These are phyloP conservation scores for Nevesoporus exiguus DNA, from an alignment of 768 basidiomycete genomes.

Conservation along the genomic window DNA sequence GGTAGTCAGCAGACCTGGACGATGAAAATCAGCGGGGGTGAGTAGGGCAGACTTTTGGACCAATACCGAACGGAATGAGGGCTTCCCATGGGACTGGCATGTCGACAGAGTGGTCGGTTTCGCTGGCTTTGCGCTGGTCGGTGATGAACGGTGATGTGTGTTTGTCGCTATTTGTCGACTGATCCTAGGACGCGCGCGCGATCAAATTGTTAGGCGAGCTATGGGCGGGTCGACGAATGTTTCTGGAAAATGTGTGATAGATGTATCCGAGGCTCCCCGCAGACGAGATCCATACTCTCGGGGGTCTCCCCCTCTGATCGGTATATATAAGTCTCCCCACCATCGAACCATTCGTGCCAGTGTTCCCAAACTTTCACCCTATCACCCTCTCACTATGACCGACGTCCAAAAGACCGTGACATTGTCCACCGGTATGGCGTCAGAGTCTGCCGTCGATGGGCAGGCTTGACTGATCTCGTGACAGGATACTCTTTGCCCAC, in stretches of 20 bases:
- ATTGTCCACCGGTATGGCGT: conserved; percentile 11
- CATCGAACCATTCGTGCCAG: not conserved
- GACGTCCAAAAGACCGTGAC: conserved; percentile 6
- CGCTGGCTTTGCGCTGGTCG: not conserved
- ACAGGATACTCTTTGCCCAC: conserved; percentile 26
- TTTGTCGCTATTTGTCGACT: conserved; percentile 22
- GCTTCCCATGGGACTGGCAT: conserved; percentile 99
- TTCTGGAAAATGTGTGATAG: not conserved
- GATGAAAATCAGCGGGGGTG: conserved; percentile 5
- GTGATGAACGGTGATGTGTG: conserved; percentile 2
- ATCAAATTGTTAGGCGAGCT: not conserved
- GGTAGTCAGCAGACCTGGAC: conserved; percentile 70
- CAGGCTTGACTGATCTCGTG: not conserved
- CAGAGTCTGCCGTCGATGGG: too few species aligned
- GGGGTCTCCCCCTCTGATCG: not conserved
- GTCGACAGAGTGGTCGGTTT: conserved; percentile 17
- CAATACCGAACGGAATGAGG: conserved; percentile 86
- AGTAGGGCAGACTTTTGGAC: too few species aligned
- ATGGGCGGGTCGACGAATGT: not conserved
- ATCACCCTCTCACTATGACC: conserved; percentile 2
- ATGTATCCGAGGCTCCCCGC: too few species aligned
- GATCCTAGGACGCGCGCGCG: not conserved
- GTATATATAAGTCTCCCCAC: conserved; percentile 6
- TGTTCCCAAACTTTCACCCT: not conserved
- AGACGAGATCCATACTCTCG: not conserved